A percentile compares a stretch with the other conserved stretches of the same genome.
Evolutionary conservation across 176 grass and related monocot genomes (phyloP).

Genomic region (Oryza longistaminata): DNA sequence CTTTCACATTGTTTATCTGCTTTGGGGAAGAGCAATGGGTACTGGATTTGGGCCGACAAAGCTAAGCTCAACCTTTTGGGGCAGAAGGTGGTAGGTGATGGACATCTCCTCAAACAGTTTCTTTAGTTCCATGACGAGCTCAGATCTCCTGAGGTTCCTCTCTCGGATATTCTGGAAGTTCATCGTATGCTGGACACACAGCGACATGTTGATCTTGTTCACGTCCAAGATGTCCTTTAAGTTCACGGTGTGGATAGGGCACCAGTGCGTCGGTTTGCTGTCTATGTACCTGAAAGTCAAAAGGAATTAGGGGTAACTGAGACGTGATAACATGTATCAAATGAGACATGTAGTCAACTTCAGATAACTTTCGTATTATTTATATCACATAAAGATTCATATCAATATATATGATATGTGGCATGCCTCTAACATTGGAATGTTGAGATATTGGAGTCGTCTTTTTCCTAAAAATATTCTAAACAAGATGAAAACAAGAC

Average conservation of each 20-base stretch:
- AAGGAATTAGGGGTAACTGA: background rate
- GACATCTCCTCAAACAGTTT: constrained; percentile 84
- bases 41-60: constrained; percentile 50
- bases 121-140: constrained; percentile 84
- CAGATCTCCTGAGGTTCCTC: constrained; percentile 73
- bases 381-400: background rate
- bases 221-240: constrained; percentile 80
- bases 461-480: background rate
- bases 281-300: constrained; percentile 74
- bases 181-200: constrained; percentile 81
- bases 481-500: background rate
- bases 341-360: background rate
- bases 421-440: background rate
- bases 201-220: constrained; percentile 87
- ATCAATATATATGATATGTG: background rate
- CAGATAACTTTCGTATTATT: background rate
- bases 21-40: constrained; percentile 44
- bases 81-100: constrained; percentile 64
- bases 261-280: constrained; percentile 87
- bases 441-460: background rate
- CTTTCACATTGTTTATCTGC: constrained; percentile 24
- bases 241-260: constrained; percentile 64
- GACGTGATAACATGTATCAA: background rate
- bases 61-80: constrained; percentile 73
- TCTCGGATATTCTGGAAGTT: constrained; percentile 92